Evolutionary conservation across 2,329 filamentous ascomycete genomes (phyloP).

Genomic region (Fusarium citri): DNA sequence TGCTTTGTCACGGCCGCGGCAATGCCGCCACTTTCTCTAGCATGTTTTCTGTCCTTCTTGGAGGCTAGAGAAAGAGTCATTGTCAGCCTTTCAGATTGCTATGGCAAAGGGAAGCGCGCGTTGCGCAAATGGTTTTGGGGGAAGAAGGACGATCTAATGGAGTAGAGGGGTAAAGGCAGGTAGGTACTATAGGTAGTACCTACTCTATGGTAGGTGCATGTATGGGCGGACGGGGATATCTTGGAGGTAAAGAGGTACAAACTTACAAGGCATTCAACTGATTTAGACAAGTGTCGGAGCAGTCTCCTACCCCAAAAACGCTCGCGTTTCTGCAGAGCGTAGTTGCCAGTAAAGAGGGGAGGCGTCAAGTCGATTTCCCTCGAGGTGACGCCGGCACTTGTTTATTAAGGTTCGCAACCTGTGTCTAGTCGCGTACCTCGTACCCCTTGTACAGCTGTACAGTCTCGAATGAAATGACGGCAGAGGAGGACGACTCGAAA

Average conservation of each 20-base stretch:
- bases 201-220: not conserved
- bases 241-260: constrained; percentile 31
- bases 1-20: constrained; percentile 66
- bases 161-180: constrained; percentile 13
- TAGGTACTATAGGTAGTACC: not conserved
- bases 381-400: constrained; percentile 39
- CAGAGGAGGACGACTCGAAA: constrained; percentile 17
- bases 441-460: not conserved
- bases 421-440: constrained; percentile 32
- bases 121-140: constrained; percentile 29
- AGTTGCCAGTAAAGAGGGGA: constrained; percentile 25
- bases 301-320: constrained; percentile 48
- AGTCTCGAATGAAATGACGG: constrained; percentile 29
- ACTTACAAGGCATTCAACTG: constrained; percentile 55
- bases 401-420: constrained; percentile 32
- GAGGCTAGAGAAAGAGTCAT: constrained; percentile 51
- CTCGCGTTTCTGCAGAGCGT: constrained; percentile 49
- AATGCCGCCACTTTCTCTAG: constrained; percentile 64
- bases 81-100: constrained; percentile 36
- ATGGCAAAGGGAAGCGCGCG: constrained; percentile 17
- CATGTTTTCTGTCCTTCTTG: constrained; percentile 67
- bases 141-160: constrained; percentile 26
- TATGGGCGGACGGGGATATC: constrained; percentile 13
- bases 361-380: constrained; percentile 27
- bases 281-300: constrained; percentile 47